Evolutionary conservation across 2,329 filamentous ascomycete genomes (phyloP), one percentile per base, ranked within the genome.

Genomic region (Pseudogymnoascus sp.): DNA sequence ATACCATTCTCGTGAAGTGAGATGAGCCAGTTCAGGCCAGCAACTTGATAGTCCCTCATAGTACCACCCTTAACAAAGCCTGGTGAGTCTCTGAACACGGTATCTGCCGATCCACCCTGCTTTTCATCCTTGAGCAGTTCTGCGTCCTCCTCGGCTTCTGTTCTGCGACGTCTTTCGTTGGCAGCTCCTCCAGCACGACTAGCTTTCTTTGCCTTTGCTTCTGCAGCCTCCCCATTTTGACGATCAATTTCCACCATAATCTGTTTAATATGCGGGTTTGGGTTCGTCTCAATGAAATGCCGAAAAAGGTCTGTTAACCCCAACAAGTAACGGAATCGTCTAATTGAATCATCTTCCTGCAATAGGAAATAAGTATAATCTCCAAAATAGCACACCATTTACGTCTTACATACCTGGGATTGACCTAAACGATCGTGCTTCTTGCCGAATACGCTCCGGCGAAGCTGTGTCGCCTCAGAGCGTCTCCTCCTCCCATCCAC

Each of bases 1-100:
- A 99, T 99, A 77, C 94, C 94, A 69, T 99, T 99, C 74, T 99
- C 94, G 69, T 99, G 94, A 5, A 99, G 81, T 10, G 92, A 97
- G 67, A 99, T 91, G 48, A 99, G 82, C 94, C 94, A 99, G 73
- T 99, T 99, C 66, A 99, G 79, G 65, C 94, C 94, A 33, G 90
- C 89, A 67, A 99, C 80, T 73, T 99, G 94, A 74, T 99, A 99
- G 73, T 99, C 94, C 70, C 94, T 86, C 90, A 99, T 96, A 61
- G 82, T 78, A 45, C 94, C 86, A 59, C 79, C 88, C 13, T 95
- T 76, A 64, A 99, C 85, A 71, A 89, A 99, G n/a, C 85, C 75
- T 10, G 94, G 94, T 2, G 92, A 97, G 63, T 97, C 94, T 63
- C 92, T 85, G 74, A 99, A 99, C 34, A 96, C 85, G 0, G 89